phyloP scores from a whole-genome alignment of 345 rosid genomes.

The Eucalyptus erythrocorys region DNA sequence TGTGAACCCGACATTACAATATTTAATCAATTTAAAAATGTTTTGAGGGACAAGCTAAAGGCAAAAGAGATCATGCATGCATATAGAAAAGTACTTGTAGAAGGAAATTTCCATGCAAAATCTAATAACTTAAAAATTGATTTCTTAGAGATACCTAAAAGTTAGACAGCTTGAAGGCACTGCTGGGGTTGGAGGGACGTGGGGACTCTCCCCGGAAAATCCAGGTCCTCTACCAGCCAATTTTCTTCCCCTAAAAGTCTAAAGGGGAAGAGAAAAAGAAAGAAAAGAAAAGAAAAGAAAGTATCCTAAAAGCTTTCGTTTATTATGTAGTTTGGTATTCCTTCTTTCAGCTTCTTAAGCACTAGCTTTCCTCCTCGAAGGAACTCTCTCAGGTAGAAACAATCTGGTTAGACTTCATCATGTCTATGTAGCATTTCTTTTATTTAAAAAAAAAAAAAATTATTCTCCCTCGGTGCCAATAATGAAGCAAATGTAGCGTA shows the following conservation, averaged over 20 bases:
- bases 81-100: neutral
- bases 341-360: neutral
- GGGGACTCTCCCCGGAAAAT: neutral
- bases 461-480: neutral
- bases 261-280: neutral
- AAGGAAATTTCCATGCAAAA: neutral
- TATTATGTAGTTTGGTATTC: neutral
- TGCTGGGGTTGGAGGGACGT: neutral
- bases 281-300: neutral
- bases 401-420: neutral
- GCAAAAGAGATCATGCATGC: neutral
- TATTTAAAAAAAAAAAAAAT: neutral
- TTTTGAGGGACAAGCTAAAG: neutral
- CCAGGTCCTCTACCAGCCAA: neutral
- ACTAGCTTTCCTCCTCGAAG: neutral
- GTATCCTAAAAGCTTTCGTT: neutral
- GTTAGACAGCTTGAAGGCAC: constrained; percentile 34
- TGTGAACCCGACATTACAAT: neutral
- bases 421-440: neutral
- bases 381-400: neutral
- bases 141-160: constrained; percentile 1
- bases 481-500: neutral
- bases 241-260: neutral
- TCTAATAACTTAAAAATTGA: neutral
- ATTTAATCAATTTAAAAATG: neutral